phyloP scores from a whole-genome alignment of 495 filamentous ascomycete genomes.

The Aspergillus bertholletiae region DNA sequence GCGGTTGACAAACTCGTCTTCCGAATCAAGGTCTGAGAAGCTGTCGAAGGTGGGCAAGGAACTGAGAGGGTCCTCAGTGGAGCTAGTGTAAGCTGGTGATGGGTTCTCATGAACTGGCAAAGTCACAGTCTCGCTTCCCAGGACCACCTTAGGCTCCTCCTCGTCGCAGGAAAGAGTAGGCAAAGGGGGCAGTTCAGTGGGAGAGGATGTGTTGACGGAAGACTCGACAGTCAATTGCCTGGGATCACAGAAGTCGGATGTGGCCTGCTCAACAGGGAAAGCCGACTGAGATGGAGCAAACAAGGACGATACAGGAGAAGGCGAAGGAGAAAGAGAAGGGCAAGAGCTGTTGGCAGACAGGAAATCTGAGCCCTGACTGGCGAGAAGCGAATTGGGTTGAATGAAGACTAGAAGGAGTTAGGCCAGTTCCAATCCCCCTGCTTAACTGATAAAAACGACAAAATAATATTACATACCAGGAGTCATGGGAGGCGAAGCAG shows the following conservation, averaged over 20 bases:
- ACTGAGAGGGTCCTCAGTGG: conserved; percentile 48
- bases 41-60: conserved; percentile 77
- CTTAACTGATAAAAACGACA: conserved; percentile 11
- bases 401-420: conserved; percentile 66
- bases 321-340: conserved; percentile 78
- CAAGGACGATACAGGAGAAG: conserved; percentile 61
- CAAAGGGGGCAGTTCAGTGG: conserved; percentile 64
- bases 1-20: conserved; percentile 80
- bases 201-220: conserved; percentile 45
- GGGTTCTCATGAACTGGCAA: conserved; percentile 49
- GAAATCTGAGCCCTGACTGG: conserved; percentile 64
- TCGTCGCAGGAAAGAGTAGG: conserved; percentile 68
- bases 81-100: conserved; percentile 45
- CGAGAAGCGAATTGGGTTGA: conserved; percentile 65
- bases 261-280: conserved; percentile 30
- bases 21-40: conserved; percentile 87
- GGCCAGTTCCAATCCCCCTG: background rate
- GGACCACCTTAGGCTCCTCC: conserved; percentile 72
- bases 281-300: conserved; percentile 61
- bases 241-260: conserved; percentile 82
- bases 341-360: conserved; percentile 65
- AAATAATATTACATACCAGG: conserved; percentile 71
- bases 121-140: conserved; percentile 62
- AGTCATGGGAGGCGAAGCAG: conserved; percentile 81
- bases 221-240: conserved; percentile 82